These are phyloP conservation scores for Blechomonas ayalai DNA, from an alignment of 208 protist species.

Conservation along the genomic window DNA sequence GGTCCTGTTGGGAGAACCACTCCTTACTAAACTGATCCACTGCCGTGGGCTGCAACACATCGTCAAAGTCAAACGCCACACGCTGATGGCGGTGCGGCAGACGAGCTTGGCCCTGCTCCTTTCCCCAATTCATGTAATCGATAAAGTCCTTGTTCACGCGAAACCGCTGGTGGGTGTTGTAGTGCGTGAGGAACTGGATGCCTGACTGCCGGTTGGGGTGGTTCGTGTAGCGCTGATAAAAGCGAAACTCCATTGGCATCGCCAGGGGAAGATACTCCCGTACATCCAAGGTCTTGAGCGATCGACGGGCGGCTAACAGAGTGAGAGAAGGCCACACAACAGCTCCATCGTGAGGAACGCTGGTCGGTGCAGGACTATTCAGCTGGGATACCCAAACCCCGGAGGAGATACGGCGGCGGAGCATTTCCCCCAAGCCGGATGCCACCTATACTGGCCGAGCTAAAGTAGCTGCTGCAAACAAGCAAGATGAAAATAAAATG, in stretches of 20 bases:
- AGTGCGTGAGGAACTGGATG: constrained; percentile 87
- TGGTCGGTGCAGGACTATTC: too few species aligned
- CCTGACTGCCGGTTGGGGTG: constrained; percentile 85
- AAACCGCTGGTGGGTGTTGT: constrained; percentile 84
- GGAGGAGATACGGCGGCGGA: constrained; percentile 23
- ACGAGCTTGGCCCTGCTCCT: constrained; percentile 83
- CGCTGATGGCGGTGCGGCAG: constrained; percentile 87
- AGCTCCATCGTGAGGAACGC: too few species aligned
- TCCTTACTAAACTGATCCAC: constrained; percentile 14
- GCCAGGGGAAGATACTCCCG: constrained; percentile 77
- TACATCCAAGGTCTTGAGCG: constrained; percentile 79
- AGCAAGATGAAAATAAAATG: too few species aligned
- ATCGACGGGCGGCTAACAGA: constrained; percentile 19
- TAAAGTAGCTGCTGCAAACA: neutral
- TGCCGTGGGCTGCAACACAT: constrained; percentile 68
- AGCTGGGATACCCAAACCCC: neutral
- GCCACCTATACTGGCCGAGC: too few species aligned
- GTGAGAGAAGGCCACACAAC: neutral
- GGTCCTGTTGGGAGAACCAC: constrained; percentile 75
- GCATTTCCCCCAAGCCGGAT: constrained; percentile 19
- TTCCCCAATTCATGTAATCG: constrained; percentile 90
- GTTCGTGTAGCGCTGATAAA: constrained; percentile 89
- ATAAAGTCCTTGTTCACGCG: constrained; percentile 87
- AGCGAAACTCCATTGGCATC: constrained; percentile 87
- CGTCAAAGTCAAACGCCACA: constrained; percentile 87